phyloP scores from a whole-genome alignment of 2,329 filamentous ascomycete species.

The Aspergillus aculeatus region DNA sequence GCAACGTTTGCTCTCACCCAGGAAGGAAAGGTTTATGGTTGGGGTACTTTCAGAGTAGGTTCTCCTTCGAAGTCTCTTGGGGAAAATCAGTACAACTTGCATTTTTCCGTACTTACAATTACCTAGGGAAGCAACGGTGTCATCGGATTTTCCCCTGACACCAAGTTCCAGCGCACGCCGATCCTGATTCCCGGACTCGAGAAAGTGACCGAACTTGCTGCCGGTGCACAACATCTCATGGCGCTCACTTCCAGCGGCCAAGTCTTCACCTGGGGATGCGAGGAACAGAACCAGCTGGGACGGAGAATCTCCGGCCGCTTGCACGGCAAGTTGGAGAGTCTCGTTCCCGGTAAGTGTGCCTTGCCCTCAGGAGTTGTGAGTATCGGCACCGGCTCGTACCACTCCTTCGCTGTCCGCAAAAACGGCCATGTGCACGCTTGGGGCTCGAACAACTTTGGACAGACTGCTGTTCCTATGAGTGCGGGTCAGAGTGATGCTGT shows the following conservation, averaged over 20 bases:
- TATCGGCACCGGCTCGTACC: slow-evolving; percentile 36
- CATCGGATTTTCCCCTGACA: slow-evolving; percentile 52
- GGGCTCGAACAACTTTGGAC: slow-evolving; percentile 78
- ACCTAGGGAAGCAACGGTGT: slow-evolving; percentile 55
- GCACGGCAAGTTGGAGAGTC: slow-evolving; percentile 46
- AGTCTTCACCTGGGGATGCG: slow-evolving; percentile 70
- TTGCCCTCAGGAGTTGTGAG: slow-evolving; percentile 53
- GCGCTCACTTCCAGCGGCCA: slow-evolving; percentile 65
- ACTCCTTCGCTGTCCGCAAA: slow-evolving; percentile 48
- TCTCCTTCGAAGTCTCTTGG: background rate
- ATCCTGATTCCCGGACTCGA: slow-evolving; percentile 55
- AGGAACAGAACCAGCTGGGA: slow-evolving; percentile 69
- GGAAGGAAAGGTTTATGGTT: slow-evolving; percentile 74
- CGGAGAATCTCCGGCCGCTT: slow-evolving; percentile 58
- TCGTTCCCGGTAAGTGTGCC: slow-evolving; percentile 51
- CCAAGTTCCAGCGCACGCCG: slow-evolving; percentile 43
- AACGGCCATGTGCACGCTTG: slow-evolving; percentile 59
- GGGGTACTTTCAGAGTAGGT: slow-evolving; percentile 74
- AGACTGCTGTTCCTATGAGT: slow-evolving; percentile 64
- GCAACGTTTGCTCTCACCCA: slow-evolving; percentile 73
- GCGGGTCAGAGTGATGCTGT: slow-evolving; percentile 54
- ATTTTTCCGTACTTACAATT: background rate
- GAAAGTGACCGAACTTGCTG: slow-evolving; percentile 63
- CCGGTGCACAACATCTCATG: slow-evolving; percentile 69
- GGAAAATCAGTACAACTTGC: background rate